Evolutionary conservation across 2,329 filamentous ascomycete genomes (phyloP).

Genomic region (Monilinia laxa): DNA sequence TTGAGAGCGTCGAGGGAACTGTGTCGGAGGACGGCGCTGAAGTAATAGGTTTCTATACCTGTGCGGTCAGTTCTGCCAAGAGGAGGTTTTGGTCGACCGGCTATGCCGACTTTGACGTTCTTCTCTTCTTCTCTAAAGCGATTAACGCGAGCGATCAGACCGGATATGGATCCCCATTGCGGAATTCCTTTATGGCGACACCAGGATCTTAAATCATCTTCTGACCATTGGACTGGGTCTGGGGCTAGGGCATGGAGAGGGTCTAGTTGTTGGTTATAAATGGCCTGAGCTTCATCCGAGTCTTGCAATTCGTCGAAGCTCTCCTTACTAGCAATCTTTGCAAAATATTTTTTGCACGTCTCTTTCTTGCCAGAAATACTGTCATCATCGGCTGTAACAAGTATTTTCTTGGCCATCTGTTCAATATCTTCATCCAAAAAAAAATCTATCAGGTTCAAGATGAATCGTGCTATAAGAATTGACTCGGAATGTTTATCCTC

Average conservation of each 20-base stretch:
- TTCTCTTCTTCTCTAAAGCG: slow-evolving; percentile 14
- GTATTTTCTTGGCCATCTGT: neutral
- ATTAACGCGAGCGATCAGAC: slow-evolving; percentile 15
- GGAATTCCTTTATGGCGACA: slow-evolving; percentile 18
- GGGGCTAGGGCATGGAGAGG: slow-evolving; percentile 8
- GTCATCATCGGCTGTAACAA: neutral
- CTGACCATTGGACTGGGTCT: slow-evolving; percentile 14
- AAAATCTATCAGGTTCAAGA: slow-evolving; percentile 1
- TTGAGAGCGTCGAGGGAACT: slow-evolving; percentile 26
- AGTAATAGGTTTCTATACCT: slow-evolving; percentile 26
- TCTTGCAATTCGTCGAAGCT: neutral
- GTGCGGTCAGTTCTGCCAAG: slow-evolving; percentile 4
- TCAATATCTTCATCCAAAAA: slow-evolving; percentile 5
- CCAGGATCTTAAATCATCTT: slow-evolving; percentile 19
- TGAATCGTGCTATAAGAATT: neutral
- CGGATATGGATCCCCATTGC: slow-evolving; percentile 15
- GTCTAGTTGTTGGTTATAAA: neutral
- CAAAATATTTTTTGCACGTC: neutral
- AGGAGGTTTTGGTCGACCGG: neutral
- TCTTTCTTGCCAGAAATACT: neutral
- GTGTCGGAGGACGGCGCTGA: slow-evolving; percentile 12
- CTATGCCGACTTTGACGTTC: slow-evolving; percentile 8
- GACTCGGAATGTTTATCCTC: neutral
- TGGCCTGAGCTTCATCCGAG: neutral
- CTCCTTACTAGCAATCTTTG: neutral